Conservation (phyloP, 306 rosid genomes). For the Erythrophleum fordii region DNA sequence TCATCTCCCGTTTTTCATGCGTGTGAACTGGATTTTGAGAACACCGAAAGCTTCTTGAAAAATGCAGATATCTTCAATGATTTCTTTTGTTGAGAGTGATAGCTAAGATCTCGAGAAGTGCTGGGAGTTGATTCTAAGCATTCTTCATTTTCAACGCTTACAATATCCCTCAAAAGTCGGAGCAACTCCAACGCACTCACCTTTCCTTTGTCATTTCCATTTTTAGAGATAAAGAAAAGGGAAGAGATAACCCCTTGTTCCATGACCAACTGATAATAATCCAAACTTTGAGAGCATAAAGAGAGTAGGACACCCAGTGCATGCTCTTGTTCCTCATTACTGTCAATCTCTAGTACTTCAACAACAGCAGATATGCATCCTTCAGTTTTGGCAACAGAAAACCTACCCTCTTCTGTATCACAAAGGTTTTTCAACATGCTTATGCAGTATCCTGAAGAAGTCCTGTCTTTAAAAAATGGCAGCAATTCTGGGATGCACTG, state of each 20-base stretch:
- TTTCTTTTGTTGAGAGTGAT: slow-evolving; percentile 47
- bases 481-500: slow-evolving; percentile 69
- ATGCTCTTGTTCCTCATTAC: slow-evolving; percentile 72
- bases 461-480: slow-evolving; percentile 52
- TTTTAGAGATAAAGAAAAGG: slow-evolving; percentile 60
- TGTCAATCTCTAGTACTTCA: slow-evolving; percentile 61
- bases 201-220: slow-evolving; percentile 73
- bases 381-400: slow-evolving; percentile 64
- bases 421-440: slow-evolving; percentile 68
- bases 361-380: slow-evolving; percentile 75
- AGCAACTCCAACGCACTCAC: slow-evolving; percentile 65
- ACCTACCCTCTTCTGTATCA: slow-evolving; percentile 56
- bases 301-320: slow-evolving; percentile 74
- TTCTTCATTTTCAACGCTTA: slow-evolving; percentile 40
- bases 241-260: slow-evolving; percentile 54
- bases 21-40: slow-evolving; percentile 47
- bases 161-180: slow-evolving; percentile 57
- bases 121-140: slow-evolving; percentile 38
- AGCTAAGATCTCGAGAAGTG: slow-evolving; percentile 30
- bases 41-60: slow-evolving; percentile 50
- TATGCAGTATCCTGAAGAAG: slow-evolving; percentile 55
- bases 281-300: slow-evolving; percentile 67
- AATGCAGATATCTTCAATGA: slow-evolving; percentile 49
- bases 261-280: slow-evolving; percentile 67
- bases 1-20: slow-evolving; percentile 50